These are phyloP conservation scores for Boeremia exigua DNA, from an alignment of 2,329 filamentous ascomycete genomes.

Conservation along the genomic window DNA sequence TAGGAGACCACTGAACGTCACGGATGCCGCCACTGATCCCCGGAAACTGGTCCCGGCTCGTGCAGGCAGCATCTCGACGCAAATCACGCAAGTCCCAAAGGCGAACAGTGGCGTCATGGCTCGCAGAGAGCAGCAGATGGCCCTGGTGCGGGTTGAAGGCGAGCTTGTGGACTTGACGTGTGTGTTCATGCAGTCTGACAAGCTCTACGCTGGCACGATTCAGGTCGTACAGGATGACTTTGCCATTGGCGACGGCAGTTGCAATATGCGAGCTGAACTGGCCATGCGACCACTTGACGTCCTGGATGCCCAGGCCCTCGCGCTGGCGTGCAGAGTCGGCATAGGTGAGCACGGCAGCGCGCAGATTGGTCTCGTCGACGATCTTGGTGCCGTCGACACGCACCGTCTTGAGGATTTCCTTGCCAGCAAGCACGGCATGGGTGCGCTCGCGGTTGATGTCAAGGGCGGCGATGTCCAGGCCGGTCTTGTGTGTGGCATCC, in stretches of 20 bases:
- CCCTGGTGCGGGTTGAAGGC: conserved; percentile 69
- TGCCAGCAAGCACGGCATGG: conserved; percentile 69
- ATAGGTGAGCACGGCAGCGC: conserved; percentile 65
- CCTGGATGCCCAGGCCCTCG: conserved; percentile 66
- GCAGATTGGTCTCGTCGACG: conserved; percentile 68
- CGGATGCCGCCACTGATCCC: conserved; percentile 67
- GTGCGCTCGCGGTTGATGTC: conserved; percentile 68
- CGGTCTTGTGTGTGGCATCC: conserved; percentile 67
- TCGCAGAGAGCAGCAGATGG: conserved; percentile 66
- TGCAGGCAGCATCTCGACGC: conserved; percentile 57
- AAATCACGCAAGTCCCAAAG: conserved; percentile 69
- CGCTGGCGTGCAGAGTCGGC: conserved; percentile 60
- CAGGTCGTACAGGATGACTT: conserved; percentile 70
- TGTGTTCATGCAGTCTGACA: conserved; percentile 68
- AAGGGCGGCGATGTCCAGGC: conserved; percentile 66
- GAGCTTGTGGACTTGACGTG: conserved; percentile 68
- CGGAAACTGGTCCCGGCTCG: conserved; percentile 61
- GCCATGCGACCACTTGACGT: conserved; percentile 72
- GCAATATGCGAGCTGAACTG: conserved; percentile 66
- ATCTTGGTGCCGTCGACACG: conserved; percentile 63
- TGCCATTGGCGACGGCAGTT: conserved; percentile 69
- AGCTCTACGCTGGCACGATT: conserved; percentile 66
- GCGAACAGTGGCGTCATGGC: conserved; percentile 68
- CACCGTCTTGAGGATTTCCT: conserved; percentile 70
- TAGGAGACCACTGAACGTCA: conserved; percentile 70